phyloP scores from a whole-genome alignment of 768 basidiomycete genomes.

The Boletus reticulatus region DNA sequence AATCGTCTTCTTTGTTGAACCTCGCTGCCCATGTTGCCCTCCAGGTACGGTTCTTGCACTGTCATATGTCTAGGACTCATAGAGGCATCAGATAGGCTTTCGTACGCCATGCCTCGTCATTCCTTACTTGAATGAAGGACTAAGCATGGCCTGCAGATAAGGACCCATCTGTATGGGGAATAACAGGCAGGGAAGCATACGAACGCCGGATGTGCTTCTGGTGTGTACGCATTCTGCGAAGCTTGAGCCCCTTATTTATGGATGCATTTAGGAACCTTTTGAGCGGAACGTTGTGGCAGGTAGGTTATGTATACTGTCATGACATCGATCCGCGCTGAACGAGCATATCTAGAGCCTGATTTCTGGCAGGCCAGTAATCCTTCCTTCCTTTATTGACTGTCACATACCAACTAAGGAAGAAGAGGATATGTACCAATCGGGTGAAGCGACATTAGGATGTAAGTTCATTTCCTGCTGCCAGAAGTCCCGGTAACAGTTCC shows the following conservation, averaged over 20 bases:
- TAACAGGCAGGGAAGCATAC: constrained; percentile 14
- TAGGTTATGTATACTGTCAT: not conserved
- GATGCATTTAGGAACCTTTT: constrained; percentile 37
- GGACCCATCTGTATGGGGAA: no score
- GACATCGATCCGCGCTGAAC: not conserved
- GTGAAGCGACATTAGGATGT: constrained; percentile 46
- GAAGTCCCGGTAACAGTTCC: not conserved
- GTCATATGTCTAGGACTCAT: not conserved
- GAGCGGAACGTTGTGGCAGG: constrained; percentile 46
- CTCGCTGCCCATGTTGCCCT: constrained; percentile 35
- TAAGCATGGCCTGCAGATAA: no score
- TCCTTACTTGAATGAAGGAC: no score
- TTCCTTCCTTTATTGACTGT: constrained; percentile 44
- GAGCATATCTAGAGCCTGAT: constrained; percentile 34
- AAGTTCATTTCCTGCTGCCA: constrained; percentile 18
- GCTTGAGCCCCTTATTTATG: not conserved
- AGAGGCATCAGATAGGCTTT: constrained; percentile 9
- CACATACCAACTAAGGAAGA: constrained; percentile 45
- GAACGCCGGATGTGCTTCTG: constrained; percentile 55
- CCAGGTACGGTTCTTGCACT: constrained; percentile 34
- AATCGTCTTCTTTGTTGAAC: constrained; percentile 45
- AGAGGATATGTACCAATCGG: constrained; percentile 41
- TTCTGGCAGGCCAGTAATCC: constrained; percentile 47
- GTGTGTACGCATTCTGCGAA: constrained; percentile 14
- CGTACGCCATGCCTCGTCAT: constrained; percentile 6